Base-by-base conservation (phyloP, 1,139 yeast species). In the Hyphopichia pseudoburtonii region DNA sequence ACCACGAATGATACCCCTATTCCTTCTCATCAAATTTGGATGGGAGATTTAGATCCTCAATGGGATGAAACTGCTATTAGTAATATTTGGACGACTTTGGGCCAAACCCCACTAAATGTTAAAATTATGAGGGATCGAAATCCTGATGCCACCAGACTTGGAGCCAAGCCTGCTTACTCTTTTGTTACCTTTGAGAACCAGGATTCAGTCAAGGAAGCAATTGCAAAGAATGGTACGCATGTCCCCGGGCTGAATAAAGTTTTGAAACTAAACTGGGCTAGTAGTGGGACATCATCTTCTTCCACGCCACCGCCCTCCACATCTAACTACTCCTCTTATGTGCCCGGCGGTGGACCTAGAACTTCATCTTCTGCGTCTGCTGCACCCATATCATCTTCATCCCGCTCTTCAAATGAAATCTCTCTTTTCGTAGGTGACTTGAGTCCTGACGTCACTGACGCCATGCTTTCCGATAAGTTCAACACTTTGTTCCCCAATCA, bases 1-100 rank as follows among this genome's bases (percentile, higher is more conserved):
- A n/a, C n/a, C n/a, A n/a, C n/a, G n/a, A n/a, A n/a, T n/a, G n/a
- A n/a, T n/a, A n/a, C n/a, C n/a, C n/a, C n/a, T n/a, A n/a, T n/a
- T n/a, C n/a, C 39, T 12, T 51, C 39, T 28, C 44, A 40, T 33
- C 77, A 71, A 43, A 42, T 88, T 37, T 89, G 96, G 96, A 90
- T 90, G 97, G 97, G 97, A 9, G 97, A 89, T 57, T 66, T 90
- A 33, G 96, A 89, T 50, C 87, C 94, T 1, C 72, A 79, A 62
- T 86, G 94, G 81, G 89, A 85, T 45, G 97, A 89, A 57, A 67
- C 66, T 12, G 70, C 78, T 34, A 78, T 90, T 35, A 70, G 73
- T 29, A 70, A 77, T 38, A 69, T 88, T 37, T 90, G 97, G 97
- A 44, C 54, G 5, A 37, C 60, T 10, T 44, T 65, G 10, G 77